Conservation (phyloP, 345 rosid species). For the Geranium rotundifolium region DNA sequence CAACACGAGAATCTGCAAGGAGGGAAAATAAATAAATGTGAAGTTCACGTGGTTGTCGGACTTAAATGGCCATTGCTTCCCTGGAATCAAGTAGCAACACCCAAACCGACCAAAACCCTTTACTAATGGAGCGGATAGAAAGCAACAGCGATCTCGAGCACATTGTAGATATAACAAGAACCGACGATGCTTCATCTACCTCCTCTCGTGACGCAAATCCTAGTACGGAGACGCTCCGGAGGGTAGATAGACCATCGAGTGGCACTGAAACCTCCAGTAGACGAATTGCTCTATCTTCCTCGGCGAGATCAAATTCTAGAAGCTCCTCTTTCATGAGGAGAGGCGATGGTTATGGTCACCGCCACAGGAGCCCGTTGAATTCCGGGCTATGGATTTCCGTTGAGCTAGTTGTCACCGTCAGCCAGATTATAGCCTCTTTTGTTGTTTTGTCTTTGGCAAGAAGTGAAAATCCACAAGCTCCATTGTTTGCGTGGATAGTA, state of each 20-base stretch:
- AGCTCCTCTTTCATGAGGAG: conserved; percentile 34
- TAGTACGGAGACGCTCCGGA: conserved; percentile 16
- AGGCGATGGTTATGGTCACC: conserved; percentile 39
- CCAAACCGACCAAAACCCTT: conserved; percentile 37
- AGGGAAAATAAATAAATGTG: background rate
- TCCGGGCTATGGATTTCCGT: conserved; percentile 77
- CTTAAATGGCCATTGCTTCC: conserved; percentile 52
- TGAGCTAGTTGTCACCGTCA: conserved; percentile 54
- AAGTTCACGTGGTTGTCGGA: conserved; percentile 18
- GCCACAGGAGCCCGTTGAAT: conserved; percentile 60
- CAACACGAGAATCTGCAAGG: background rate
- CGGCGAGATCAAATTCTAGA: conserved; percentile 27
- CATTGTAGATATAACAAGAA: conserved; percentile 41
- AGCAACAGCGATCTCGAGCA: conserved; percentile 31
- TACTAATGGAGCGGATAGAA: conserved; percentile 52
- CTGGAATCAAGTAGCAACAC: conserved; percentile 23
- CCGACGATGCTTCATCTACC: conserved; percentile 35
- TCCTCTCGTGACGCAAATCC: conserved; percentile 30
- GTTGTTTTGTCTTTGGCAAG: conserved; percentile 53
- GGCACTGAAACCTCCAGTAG: conserved; percentile 10
- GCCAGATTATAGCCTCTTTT: conserved; percentile 71
- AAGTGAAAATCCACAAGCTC: conserved; percentile 71
- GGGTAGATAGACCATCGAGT: conserved; percentile 25
- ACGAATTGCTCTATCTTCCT: conserved; percentile 23
- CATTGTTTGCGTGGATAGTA: conserved; percentile 66